Percentiles rank a stretch among this genome's conserved stretches.
Conservation (phyloP, 2,329 filamentous ascomycete species). For the Aspergillus flavus region DNA sequence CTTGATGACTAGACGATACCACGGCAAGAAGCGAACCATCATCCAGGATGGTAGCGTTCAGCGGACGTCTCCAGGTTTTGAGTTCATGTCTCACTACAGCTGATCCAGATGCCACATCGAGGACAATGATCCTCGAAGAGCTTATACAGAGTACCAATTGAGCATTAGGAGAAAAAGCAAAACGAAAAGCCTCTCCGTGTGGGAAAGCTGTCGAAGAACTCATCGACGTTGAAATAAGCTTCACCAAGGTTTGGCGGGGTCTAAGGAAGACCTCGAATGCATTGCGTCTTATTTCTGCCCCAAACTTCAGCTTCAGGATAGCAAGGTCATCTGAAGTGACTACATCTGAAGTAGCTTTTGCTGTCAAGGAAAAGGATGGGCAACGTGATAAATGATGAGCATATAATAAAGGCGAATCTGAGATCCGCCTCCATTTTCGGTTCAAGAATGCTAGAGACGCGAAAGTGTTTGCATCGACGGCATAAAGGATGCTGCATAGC, state of each 20-base stretch:
- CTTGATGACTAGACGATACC: constrained; percentile 77
- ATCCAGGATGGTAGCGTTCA: constrained; percentile 77
- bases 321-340: constrained; percentile 55
- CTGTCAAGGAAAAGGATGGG: constrained; percentile 43
- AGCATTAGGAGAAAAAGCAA: constrained; percentile 75
- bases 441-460: constrained; percentile 51
- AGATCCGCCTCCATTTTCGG: constrained; percentile 46
- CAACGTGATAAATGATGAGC: constrained; percentile 49
- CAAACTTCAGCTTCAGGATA: constrained; percentile 66
- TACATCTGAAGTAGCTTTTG: constrained; percentile 35
- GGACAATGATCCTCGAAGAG: constrained; percentile 79
- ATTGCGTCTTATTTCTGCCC: constrained; percentile 72
- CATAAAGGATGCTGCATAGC: constrained; percentile 47
- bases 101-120: constrained; percentile 65
- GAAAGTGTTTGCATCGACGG: constrained; percentile 50
- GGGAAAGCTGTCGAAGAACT: constrained; percentile 79
- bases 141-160: constrained; percentile 78
- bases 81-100: constrained; percentile 73
- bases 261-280: constrained; percentile 75
- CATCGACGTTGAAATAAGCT: constrained; percentile 79
- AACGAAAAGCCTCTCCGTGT: constrained; percentile 82
- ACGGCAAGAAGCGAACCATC: constrained; percentile 77
- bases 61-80: constrained; percentile 74
- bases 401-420: constrained; percentile 49
- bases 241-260: constrained; percentile 71